Evolutionary conservation across 2,329 filamentous ascomycete genomes (phyloP).

Genomic region (Alternaria sp.): DNA sequence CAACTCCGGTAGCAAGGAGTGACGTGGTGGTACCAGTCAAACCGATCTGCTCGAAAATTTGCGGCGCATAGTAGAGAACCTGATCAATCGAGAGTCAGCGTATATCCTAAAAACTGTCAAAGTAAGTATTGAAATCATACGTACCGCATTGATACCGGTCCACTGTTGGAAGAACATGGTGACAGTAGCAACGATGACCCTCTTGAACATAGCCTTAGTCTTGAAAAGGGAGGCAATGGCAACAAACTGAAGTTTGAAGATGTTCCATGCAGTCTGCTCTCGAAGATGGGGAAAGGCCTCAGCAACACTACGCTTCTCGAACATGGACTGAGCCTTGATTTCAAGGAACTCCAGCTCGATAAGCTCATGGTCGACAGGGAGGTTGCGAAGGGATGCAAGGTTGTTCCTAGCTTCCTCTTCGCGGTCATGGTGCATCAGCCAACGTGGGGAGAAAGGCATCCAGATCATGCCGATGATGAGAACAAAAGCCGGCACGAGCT

Average conservation of each 20-base stretch:
- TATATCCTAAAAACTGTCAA: background rate
- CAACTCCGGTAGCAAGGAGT: constrained; percentile 74
- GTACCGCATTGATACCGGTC: constrained; percentile 59
- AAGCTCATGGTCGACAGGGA: constrained; percentile 70
- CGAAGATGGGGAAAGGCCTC: constrained; percentile 73
- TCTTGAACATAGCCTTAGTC: constrained; percentile 70
- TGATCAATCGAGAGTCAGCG: constrained; percentile 34
- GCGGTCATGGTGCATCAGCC: constrained; percentile 74
- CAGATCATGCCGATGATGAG: constrained; percentile 76
- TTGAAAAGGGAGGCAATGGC: constrained; percentile 71
- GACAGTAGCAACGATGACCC: constrained; percentile 68
- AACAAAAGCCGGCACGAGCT: constrained; percentile 71
- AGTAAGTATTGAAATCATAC: background rate
- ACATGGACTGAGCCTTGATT: constrained; percentile 79
- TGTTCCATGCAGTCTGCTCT: constrained; percentile 67
- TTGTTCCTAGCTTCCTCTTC: constrained; percentile 72
- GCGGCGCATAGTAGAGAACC: constrained; percentile 59
- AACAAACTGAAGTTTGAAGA: constrained; percentile 67
- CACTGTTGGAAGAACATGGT: constrained; percentile 62
- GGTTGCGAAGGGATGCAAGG: constrained; percentile 69
- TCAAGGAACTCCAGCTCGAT: constrained; percentile 82
- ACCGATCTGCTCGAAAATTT: constrained; percentile 60
- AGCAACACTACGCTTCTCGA: constrained; percentile 73
- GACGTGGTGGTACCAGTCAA: constrained; percentile 58
- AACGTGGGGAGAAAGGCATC: constrained; percentile 81